Conservation (phyloP, 139 green algal species). For the Dunaliella sp. region DNA sequence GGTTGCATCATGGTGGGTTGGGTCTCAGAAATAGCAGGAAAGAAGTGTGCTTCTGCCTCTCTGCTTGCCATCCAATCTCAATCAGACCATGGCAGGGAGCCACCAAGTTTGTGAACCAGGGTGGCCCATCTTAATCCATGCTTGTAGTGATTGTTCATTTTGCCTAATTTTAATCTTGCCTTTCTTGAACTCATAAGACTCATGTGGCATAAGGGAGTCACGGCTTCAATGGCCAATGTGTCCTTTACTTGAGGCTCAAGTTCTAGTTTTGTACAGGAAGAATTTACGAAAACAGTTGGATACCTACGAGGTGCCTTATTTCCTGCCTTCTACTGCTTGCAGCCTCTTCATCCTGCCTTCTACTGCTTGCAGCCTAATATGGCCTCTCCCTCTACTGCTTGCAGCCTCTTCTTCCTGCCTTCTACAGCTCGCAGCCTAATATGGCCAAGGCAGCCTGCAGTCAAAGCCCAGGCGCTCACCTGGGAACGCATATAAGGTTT, state of each 20-base stretch:
- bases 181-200: too few relatives aligned
- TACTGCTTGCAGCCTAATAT: neutral
- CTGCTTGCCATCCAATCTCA: too few relatives aligned
- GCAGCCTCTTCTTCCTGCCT: neutral
- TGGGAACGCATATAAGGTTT: conserved; percentile 54
- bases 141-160: neutral
- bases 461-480: conserved; percentile 30
- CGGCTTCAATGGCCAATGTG: too few relatives aligned
- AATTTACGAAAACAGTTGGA: neutral
- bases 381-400: neutral
- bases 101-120: neutral
- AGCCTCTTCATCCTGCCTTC: neutral
- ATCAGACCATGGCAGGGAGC: neutral
- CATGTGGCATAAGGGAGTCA: too few relatives aligned
- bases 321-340: neutral
- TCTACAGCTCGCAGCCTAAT: neutral
- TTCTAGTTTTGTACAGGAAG: too few relatives aligned
- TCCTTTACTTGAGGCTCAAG: too few relatives aligned
- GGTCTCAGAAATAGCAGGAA: neutral
- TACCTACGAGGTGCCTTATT: neutral
- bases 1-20: neutral
- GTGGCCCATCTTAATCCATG: too few relatives aligned
- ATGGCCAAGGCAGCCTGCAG: neutral
- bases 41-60: too few relatives aligned
- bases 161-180: too few relatives aligned